Evolutionary conservation across 495 filamentous ascomycete genomes (phyloP).

Genomic region (Entonaema liquescens): DNA sequence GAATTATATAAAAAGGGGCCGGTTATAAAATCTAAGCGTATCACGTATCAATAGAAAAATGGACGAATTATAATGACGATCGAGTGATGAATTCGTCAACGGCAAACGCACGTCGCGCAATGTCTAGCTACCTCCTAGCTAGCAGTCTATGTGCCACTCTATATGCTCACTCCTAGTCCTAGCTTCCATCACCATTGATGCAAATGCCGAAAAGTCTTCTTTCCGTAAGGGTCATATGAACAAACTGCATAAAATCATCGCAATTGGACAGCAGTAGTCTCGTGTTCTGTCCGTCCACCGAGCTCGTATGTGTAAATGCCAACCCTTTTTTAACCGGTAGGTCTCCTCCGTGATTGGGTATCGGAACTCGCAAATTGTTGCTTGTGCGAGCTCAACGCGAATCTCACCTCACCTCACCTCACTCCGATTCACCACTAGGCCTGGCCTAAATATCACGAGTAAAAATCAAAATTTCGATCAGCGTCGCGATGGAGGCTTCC

Average conservation of each 20-base stretch:
- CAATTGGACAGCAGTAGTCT: neutral
- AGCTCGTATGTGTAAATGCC: slow-evolving; percentile 19
- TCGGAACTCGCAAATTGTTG: slow-evolving; percentile 36
- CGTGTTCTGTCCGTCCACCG: neutral
- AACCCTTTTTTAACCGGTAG: neutral
- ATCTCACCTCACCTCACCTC: slow-evolving; percentile 16
- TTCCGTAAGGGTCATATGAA: neutral
- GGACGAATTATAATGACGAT: neutral
- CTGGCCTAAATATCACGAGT: neutral
- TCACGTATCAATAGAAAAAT: neutral
- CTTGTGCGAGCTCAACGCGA: slow-evolving; percentile 13
- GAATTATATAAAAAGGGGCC: neutral
- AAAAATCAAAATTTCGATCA: neutral
- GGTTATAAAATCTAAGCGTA: neutral
- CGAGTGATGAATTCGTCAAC: neutral
- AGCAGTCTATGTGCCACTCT: neutral
- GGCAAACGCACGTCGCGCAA: neutral
- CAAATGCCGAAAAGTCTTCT: neutral
- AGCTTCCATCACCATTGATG: neutral
- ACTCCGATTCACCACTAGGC: neutral
- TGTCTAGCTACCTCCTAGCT: neutral
- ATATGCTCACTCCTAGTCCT: neutral
- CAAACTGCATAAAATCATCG: neutral
- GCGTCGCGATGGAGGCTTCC: neutral
- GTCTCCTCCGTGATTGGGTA: slow-evolving; percentile 29